Base-by-base conservation (phyloP, 2,329 filamentous ascomycete species). In the Chaetomium globosum region DNA sequence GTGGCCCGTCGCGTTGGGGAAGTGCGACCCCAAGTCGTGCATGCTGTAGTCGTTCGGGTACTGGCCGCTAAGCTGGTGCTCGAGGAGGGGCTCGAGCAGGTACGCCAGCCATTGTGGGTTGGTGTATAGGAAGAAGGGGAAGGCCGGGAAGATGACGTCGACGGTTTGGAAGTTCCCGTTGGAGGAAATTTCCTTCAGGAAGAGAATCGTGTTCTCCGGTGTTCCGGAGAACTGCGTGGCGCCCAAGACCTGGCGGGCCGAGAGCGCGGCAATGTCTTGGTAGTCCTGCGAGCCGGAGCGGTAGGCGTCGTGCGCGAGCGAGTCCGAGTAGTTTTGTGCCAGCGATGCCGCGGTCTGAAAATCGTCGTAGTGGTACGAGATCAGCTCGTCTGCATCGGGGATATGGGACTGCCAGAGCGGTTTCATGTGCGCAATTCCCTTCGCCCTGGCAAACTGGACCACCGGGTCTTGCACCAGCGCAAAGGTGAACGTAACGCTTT, bases 81-180 rank as follows among this genome's bases (percentile, higher is more conserved):
- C 91, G 60, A 95, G 83, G 28, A 94, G 80, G 6, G 91, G 91
- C 75, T 94, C 90, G 4, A 95, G 80, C 3, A 94, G 81, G 73
- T 93, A 93, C 1, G 87, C 89, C 64, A 93, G 80, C 90, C 91
- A 94, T 65, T 86, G 82, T 2, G 91, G 91, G 71, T 93, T 93
- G 21, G 91, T 93, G 74, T 94, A 95, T 23, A 94, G 76, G 80
- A 94, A 94, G 81, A 94, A 95, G 0, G 92, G 91, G 77, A 92
- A 93, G 0, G 91, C 85, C 0, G 91, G 92, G 79, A 93, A 95
- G 71, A 96, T 94, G 64, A 96, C 90, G 78, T 94, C 91, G 12
- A 95, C 89, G 0, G 91, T 95, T 74, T 95, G 91, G 75, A 88
- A 88, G 72, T 96, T 94, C 4, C 91, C 91, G 71, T 94, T 90